Conservation (phyloP, 148 eudicot species). For the Camellia japonica region DNA sequence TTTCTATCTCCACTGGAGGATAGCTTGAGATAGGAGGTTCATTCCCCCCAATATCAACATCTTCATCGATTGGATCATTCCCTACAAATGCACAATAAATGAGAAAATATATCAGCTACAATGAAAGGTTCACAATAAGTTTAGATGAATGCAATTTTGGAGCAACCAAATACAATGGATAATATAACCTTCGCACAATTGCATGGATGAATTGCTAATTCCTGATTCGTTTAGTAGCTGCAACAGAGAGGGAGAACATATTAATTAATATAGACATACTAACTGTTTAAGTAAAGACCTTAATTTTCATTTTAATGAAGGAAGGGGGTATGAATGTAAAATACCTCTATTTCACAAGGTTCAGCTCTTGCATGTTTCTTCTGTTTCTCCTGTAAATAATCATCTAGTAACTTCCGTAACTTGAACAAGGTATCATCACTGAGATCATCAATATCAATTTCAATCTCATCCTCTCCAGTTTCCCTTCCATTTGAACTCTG, state of each 20-base stretch:
- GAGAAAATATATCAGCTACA: slow-evolving; percentile 7
- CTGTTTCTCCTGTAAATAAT: slow-evolving; percentile 37
- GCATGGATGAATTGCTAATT: slow-evolving; percentile 62
- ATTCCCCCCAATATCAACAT: slow-evolving; percentile 55
- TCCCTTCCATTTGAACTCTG: slow-evolving; percentile 38
- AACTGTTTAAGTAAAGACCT: not conserved
- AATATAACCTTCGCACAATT: slow-evolving; percentile 45
- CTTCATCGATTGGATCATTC: slow-evolving; percentile 48
- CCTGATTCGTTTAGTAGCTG: slow-evolving; percentile 59
- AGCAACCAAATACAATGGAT: slow-evolving; percentile 3
- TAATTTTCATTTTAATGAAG: not conserved
- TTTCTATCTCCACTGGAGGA: slow-evolving; percentile 42
- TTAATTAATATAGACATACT: not conserved
- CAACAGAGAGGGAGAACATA: slow-evolving; percentile 17
- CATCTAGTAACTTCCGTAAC: slow-evolving; percentile 52
- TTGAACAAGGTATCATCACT: slow-evolving; percentile 42
- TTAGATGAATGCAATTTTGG: not conserved
- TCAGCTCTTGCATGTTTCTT: slow-evolving; percentile 39
- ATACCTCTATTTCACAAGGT: slow-evolving; percentile 70
- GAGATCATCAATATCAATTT: slow-evolving; percentile 58
- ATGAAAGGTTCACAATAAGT: not conserved
- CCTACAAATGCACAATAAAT: slow-evolving; percentile 29
- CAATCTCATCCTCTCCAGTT: slow-evolving; percentile 59
- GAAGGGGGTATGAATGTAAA: not conserved
- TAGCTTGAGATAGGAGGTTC: slow-evolving; percentile 58